Conservation (phyloP, 805 yeast species). For the Zygotorulaspora sp. region DNA sequence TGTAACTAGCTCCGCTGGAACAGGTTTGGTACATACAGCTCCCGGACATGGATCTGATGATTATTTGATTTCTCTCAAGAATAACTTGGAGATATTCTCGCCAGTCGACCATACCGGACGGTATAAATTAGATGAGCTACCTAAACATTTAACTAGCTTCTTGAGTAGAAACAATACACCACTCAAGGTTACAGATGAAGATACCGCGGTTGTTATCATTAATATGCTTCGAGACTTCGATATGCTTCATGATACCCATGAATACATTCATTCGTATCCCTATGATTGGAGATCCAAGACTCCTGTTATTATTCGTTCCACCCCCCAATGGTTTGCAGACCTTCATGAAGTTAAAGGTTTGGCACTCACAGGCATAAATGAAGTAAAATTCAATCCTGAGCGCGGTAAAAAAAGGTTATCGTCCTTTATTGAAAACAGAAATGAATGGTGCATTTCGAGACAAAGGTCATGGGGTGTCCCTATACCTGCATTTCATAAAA, state of each 20-base stretch:
- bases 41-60: slow-evolving; percentile 98
- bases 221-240: slow-evolving; percentile 38
- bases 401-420: slow-evolving; percentile 65
- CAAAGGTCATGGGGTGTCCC: slow-evolving; percentile 99
- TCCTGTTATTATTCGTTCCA: slow-evolving; percentile 91
- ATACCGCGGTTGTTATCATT: slow-evolving; percentile 49
- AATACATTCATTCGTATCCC: slow-evolving; percentile 80
- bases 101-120: slow-evolving; percentile 77
- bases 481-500: slow-evolving; percentile 74
- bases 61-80: slow-evolving; percentile 59
- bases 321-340: slow-evolving; percentile 96
- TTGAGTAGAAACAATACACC: slow-evolving; percentile 11
- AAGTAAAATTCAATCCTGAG: slow-evolving; percentile 70
- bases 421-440: slow-evolving; percentile 70
- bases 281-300: slow-evolving; percentile 96
- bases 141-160: slow-evolving; percentile 10
- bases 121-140: slow-evolving; percentile 49
- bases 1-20: slow-evolving; percentile 77
- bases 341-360: slow-evolving; percentile 63
- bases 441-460: slow-evolving; percentile 97
- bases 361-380: slow-evolving; percentile 55
- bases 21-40: slow-evolving; percentile 95
- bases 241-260: slow-evolving; percentile 46
- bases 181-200: slow-evolving; percentile 51
- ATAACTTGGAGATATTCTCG: slow-evolving; percentile 58